Percentiles rank a stretch among this genome's conserved stretches.
Conservation (phyloP, 192 early-diverging fungal genomes). For the Coemansia pectinata region DNA sequence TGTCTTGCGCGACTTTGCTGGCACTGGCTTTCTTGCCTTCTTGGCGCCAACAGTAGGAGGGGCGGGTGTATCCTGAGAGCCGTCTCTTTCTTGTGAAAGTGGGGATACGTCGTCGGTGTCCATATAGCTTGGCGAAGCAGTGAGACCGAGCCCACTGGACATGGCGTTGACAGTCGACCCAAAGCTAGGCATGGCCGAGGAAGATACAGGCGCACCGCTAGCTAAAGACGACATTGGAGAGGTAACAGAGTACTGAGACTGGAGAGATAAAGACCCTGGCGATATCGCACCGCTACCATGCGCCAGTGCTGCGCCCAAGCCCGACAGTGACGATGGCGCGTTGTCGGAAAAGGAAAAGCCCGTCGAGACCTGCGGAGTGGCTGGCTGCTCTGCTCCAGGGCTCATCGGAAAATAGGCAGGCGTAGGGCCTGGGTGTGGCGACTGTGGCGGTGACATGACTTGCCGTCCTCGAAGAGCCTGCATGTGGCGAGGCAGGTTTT, state of each 20-base stretch:
- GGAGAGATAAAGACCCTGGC: neutral
- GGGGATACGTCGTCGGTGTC: neutral
- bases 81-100: neutral
- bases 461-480: neutral
- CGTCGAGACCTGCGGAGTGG: neutral
- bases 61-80: neutral
- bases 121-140: conserved; percentile 1
- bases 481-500: conserved; percentile 25
- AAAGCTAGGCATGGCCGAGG: neutral
- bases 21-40: conserved; percentile 4
- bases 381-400: neutral
- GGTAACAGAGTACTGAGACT: neutral
- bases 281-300: neutral
- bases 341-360: conserved; percentile 1
- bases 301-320: neutral
- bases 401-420: conserved; percentile 1
- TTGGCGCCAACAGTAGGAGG: neutral
- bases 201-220: neutral
- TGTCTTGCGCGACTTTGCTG: conserved; percentile 5
- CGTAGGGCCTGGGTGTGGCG: neutral
- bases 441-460: conserved; percentile 22
- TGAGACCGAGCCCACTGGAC: neutral
- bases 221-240: neutral
- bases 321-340: neutral
- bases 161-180: neutral